These are phyloP conservation scores for Trichosanthes truncata DNA, from an alignment of 306 rosid genomes.

Conservation along the genomic window DNA sequence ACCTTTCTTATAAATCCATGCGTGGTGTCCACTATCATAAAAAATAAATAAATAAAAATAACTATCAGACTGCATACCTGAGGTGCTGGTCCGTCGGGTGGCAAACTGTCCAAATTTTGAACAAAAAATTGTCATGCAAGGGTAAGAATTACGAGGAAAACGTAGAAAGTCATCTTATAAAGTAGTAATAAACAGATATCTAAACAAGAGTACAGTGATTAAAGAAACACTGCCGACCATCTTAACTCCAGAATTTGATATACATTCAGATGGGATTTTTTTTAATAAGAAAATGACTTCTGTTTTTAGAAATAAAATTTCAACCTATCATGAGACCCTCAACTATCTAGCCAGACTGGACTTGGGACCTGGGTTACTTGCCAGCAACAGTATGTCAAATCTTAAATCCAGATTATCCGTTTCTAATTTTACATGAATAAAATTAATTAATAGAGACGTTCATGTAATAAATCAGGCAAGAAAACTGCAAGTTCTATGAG, in stretches of 20 bases:
- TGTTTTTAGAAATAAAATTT: background rate
- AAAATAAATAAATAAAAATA: background rate
- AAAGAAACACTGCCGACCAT: background rate
- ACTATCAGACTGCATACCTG: conserved; percentile 39
- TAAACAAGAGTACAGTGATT: background rate
- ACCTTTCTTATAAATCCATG: background rate
- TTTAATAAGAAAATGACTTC: background rate
- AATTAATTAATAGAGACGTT: background rate
- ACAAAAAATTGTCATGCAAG: background rate
- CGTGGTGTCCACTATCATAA: background rate
- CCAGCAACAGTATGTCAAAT: background rate
- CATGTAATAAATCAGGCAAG: background rate
- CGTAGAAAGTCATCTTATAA: background rate
- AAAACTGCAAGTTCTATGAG: background rate
- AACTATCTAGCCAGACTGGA: background rate
- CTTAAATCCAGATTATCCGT: background rate
- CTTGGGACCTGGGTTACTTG: background rate
- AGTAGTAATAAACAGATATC: background rate
- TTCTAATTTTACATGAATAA: background rate
- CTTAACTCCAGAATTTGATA: background rate
- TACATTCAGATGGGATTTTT: background rate
- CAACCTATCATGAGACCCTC: background rate
- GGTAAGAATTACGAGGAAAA: background rate
- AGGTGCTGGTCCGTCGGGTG: conserved; percentile 41
- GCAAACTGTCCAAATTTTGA: conserved; percentile 44